Conservation (phyloP, 495 filamentous ascomycete genomes). For the Glutinoglossum americanum region DNA sequence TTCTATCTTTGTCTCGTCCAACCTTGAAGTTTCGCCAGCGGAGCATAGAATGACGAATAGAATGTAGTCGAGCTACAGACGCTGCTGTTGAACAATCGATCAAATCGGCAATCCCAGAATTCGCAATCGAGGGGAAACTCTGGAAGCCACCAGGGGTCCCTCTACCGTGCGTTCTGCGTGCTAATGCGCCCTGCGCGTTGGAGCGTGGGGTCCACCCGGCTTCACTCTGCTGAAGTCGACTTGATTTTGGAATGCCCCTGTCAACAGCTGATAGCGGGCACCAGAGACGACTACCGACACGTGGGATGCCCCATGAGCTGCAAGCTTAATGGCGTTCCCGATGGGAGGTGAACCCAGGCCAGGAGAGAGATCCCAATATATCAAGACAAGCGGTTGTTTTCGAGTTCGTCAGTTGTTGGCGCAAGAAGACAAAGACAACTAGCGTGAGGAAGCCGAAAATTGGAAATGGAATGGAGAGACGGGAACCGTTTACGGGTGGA, state of each 20-base stretch:
- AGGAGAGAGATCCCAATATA: not conserved
- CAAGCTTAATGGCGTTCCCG: not conserved
- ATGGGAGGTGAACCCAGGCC: not conserved
- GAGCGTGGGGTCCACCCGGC: not conserved
- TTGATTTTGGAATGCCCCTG: not conserved
- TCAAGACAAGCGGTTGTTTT: not conserved
- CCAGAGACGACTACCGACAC: not conserved
- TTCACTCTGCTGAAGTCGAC: not conserved
- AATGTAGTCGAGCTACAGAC: not conserved
- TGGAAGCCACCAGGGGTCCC: not conserved
- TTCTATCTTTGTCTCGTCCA: not conserved
- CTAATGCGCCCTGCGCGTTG: no score
- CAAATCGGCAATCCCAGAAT: not conserved
- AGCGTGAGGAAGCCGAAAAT: no score
- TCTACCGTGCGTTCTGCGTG: not conserved
- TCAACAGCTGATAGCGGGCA: not conserved
- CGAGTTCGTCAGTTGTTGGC: not conserved
- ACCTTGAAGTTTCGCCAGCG: not conserved
- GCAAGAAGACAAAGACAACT: not conserved
- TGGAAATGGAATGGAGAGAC: not conserved
- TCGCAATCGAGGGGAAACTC: not conserved
- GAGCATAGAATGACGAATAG: not conserved
- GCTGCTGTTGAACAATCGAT: not conserved
- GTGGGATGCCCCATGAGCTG: not conserved
- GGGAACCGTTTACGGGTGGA: no score